Conservation (phyloP, 257 asterid genomes). For the Solanum appendiculatum region DNA sequence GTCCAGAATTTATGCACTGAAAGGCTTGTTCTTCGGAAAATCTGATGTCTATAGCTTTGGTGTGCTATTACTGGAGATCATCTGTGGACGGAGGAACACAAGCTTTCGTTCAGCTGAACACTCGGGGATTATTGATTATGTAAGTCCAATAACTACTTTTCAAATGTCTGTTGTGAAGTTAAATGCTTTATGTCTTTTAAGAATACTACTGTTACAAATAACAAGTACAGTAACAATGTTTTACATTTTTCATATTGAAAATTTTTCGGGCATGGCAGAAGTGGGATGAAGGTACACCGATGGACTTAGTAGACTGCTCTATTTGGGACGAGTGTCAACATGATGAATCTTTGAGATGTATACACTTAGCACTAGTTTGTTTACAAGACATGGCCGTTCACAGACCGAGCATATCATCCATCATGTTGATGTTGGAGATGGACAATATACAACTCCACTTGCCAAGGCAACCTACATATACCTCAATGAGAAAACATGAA, state of each 20-base stretch:
- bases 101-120: conserved; percentile 37
- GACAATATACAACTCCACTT: conserved; percentile 30
- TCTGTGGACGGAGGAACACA: conserved; percentile 49
- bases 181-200: neutral
- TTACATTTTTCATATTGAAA: neutral
- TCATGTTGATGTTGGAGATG: conserved; percentile 61
- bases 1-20: conserved; percentile 99
- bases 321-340: conserved; percentile 16
- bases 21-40: conserved; percentile 69
- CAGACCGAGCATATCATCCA: conserved; percentile 62
- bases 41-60: conserved; percentile 93
- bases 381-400: conserved; percentile 56
- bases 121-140: conserved; percentile 51
- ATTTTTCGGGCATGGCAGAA: conserved; percentile 68
- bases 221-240: neutral
- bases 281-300: conserved; percentile 46
- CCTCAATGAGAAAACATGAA: conserved; percentile 37
- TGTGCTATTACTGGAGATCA: conserved; percentile 63
- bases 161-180: neutral
- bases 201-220: neutral
- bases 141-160: conserved; percentile 20
- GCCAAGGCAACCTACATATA: conserved; percentile 58
- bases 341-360: conserved; percentile 47
- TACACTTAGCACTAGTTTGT: conserved; percentile 65
- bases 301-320: conserved; percentile 43